Base-by-base conservation (phyloP, 371 early-diverging fungal species). In the Sporodiniella umbellata region DNA sequence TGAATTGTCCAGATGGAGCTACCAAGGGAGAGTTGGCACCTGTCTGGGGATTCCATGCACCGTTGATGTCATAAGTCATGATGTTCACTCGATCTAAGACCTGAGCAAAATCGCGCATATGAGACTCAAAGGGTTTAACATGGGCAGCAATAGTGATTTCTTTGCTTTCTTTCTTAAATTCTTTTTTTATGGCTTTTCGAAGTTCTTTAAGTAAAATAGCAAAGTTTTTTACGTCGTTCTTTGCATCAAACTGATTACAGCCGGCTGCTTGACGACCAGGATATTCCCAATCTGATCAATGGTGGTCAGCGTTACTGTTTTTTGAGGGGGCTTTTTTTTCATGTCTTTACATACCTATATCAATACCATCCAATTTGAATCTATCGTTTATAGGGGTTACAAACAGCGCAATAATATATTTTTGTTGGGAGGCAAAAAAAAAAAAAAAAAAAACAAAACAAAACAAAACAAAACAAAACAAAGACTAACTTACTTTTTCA, bases 81-180 rank as follows among this genome's bases (percentile, higher is more conserved):
- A 85, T 58, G 35, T 81, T 78, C 25, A 87, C 70, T 48, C 77
- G 80, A 54, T 83, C 84, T 18, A 87, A 67, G 30, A 69, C 73
- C 23, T 74, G 63, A 4, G 73, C 83, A 54, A 75, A 84, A 21
- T 67, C 68, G 1, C 68, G 51, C 3, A 83, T 75, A 0, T 69
- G 24, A 23, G 63, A 69, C 21, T 64, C 79, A 42, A 81, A 80
- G 0, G 81, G 79, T 25, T 64, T 60, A 15, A 75, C 73, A 39
- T 70, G 66, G 0, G 73, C 77, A 0, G 86, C 87, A 47, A 81
- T 54, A 0, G 84, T 66, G 23, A 87, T 56, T 17, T 67, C 56
- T 70, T 85, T 86, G 23, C 56, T 70, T 2, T 58, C 48, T 4
- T 53, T 66, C 10, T 75, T 66, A 50, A 84, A 84, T 21, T 78